Evolutionary conservation across 2,329 filamentous ascomycete species (phyloP), one percentile per base, ranked within the genome.

Genomic region (Coniochaeta prunicola): DNA sequence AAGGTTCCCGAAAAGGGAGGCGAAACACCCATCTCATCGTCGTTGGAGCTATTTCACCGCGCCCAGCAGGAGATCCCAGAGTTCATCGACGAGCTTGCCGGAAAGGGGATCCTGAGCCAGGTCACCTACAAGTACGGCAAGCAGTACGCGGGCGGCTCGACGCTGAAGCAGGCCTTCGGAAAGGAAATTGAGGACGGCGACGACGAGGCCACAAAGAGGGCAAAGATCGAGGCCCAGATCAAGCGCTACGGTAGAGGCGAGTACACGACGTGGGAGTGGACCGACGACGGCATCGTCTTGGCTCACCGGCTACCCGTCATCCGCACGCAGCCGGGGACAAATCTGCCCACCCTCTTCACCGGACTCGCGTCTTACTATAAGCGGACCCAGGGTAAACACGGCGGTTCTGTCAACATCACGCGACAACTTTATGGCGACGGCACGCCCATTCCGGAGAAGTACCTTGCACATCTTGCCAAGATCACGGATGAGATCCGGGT

Each of bases 401-500:
- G 21, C 24, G 54, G 30, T 9, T 58, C 71, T 12, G 70, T 66
- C 56, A 73, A 72, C 31, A 64, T 71, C n/a, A 71, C 71, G 3
- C 65, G 71, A 57, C 75, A 77, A 61, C 60, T 75, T 2, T 79
- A 71, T 63, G 77, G 77, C 1, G 77, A 80, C 63, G 77, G 76
- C 3, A 75, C 72, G 9, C 71, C 71, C 1, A 80, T 80, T 48
- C 76, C 77, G 0, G 75, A 78, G n/a, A 68, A 71, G 62, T 77
- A 77, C 61, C 65, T 79, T 12, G 71, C 64, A 17, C 69, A 68
- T 58, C 65, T 79, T 53, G 72, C 72, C 0, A 67, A 73, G 60
- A 77, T 79, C 38, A 79, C 77, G 13, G 76, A 80, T 59, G 75
- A 79, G 60, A 78, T 79, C 57, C 72, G 76, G 4, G 77, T 80